Base-by-base conservation (phyloP, 768 basidiomycete species). In the Trametes cinnabarina region DNA sequence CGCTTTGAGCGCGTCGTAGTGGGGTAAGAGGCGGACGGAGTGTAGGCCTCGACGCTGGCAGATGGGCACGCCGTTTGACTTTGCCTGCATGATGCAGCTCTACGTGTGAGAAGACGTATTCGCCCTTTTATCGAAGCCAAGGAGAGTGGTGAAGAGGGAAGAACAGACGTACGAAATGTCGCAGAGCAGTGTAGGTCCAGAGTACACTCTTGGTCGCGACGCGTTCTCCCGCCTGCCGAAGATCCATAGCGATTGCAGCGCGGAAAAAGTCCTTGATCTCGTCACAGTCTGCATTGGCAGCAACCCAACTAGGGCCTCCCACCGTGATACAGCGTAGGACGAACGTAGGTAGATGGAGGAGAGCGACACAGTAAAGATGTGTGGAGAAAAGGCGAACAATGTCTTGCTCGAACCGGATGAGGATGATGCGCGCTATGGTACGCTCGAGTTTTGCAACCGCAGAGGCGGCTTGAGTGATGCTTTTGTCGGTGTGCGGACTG, bases 181-280 rank as follows among this genome's bases (percentile, higher is more conserved):
- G 73, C 26, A 90, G 72, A 30, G 86, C 88, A 2, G 88, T 90
- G 70, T 90, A 90, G 1, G 85, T 86, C 88, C 88, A 90, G 53
- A 90, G 71, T 19, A 89, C 85, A 64, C 85, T 87, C 77, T 88
- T 90, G 8, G 88, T 89, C 8, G 88, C 88, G 19, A 89, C 86
- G 28, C 88, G 79, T 63, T 90, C 88, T 17, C 88, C 88, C 0
- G 86, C 85, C 69, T 90, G 86, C 26, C 88, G 79, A 71, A 90
- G 78, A 67, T 90, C 88, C 87, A 90, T 89, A 58, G 79, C 79
- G 60, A 90, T 82, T 46, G 79, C 81, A 0, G 83, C 77, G 17
- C 88, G 77, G 70, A 89, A 84, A 68, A 87, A 88, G 65, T 90
- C 87, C 59, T 87, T 89, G 67, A 90, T 77, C 55, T 86, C 87